Evolutionary conservation across 768 basidiomycete species (phyloP), one percentile per base, ranked within the genome.

Genomic region (Tricholoma matsutake): DNA sequence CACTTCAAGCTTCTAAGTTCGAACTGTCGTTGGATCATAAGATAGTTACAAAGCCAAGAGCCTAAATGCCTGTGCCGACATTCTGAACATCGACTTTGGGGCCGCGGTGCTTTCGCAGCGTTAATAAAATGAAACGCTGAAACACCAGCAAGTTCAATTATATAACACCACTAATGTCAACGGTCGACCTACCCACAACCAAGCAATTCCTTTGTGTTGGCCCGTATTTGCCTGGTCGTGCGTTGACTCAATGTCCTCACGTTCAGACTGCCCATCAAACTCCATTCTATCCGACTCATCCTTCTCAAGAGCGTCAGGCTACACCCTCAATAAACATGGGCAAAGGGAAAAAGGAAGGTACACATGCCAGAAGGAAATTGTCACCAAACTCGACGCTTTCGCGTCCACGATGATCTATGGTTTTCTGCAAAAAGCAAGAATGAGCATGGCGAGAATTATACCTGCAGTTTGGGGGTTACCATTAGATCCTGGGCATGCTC

Each of bases 341-440:
- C 20, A 56, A 43, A 41, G n/a, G 20, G n/a, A 25, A 56, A 8
- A n/a, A n/a, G n/a, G n/a, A n/a, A n/a, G n/a, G n/a, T n/a, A n/a
- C n/a, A 41, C 55, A 18, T 56, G 22, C 55, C 22, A 43, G n/a
- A 34, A 56, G 37, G n/a, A 56, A 56, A 28, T 43, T 43, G 7
- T 22, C 37, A 20, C 43, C 55, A 56, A 41, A 56, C 22, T 41
- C 55, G 25, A 41, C 29, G 25, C 55, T 56, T 43, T 56, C 56
- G 5, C 56, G 56, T 45, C 56, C 56, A 28, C 56, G 37, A 57
- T 20, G 41, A 31, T 57, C 56, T 25, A 57, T 57, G 9, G 56
- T 57, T 31, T 32, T 57, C 56, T 57, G 56, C n/a, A 57, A 25
- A 11, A 28, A n/a, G 43, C 3, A 45, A 45, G 16, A 34, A 43